phyloP scores from a whole-genome alignment of 1,284 basidiomycete species.

The Irpex lacteus region DNA sequence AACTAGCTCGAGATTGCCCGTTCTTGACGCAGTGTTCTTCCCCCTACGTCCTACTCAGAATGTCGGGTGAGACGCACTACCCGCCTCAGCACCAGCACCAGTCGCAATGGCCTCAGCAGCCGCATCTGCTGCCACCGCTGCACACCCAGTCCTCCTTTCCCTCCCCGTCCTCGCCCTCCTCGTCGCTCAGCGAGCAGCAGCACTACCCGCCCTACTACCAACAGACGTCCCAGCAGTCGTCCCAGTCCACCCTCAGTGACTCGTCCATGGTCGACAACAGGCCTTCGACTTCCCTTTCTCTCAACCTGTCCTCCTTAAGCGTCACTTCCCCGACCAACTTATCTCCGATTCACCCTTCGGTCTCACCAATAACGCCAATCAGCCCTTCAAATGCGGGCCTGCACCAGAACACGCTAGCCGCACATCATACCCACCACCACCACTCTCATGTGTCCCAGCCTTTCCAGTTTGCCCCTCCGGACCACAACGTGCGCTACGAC shows the following conservation, averaged over 20 bases:
- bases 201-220: conserved; percentile 29
- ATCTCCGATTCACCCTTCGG: conserved; percentile 54
- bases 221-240: conserved; percentile 25
- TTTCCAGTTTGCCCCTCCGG: conserved; percentile 42
- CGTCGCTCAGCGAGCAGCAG: conserved; percentile 28
- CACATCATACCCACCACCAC: conserved; percentile 24
- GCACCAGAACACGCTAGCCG: conserved; percentile 21
- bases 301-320: conserved; percentile 62
- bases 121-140: conserved; percentile 32
- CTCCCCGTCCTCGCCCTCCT: conserved; percentile 35
- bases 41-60: not conserved
- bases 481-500: conserved; percentile 32
- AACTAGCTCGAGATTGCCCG: not conserved
- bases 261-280: conserved; percentile 24
- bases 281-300: conserved; percentile 42
- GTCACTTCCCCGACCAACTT: conserved; percentile 62
- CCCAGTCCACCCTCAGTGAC: conserved; percentile 23
- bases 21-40: not conserved
- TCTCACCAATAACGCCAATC: conserved; percentile 59
- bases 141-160: conserved; percentile 33
- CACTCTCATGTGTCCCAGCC: conserved; percentile 30
- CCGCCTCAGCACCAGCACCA: conserved; percentile 28
- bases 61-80: conserved; percentile 11
- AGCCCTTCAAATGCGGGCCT: conserved; percentile 42
- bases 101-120: conserved; percentile 27